Base-by-base conservation (phyloP, 345 rosid species). In the Excoecaria agallocha region DNA sequence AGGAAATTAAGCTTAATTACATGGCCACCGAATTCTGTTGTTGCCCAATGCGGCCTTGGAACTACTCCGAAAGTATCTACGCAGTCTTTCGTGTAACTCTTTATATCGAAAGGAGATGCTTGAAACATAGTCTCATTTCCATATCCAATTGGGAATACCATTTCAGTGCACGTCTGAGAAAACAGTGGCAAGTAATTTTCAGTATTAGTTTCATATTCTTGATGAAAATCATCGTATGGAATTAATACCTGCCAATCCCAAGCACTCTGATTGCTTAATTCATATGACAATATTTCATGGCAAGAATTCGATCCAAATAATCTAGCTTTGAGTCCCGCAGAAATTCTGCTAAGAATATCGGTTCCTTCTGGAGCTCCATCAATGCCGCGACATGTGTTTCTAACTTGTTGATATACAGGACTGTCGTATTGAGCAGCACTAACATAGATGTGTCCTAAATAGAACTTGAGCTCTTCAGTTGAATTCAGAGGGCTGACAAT, bases 191-290 rank as follows among this genome's bases (percentile, higher is more conserved):
- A 61, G 10, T 30, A 30, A 2, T 17, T 1, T 22, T 58, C 2
- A 10, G 3, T 0, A 58, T 30, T 37, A 54, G 3, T 16, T 54
- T 17, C 5, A 54, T 12, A 13, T 15, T 15, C 22, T 5, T 6
- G n/a, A 7, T 19, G 22, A 19, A 52, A 6, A 52, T 5, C 6
- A 52, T 3, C 5, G 30, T 9, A 7, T 16, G 37, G 10, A 6
- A 25, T 20, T 0, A 20, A 54, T 69, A 72, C 88, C 87, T 85
- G 87, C 88, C 88, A 87, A 20, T 1, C 39, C 90, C 90, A 87
- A 52, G 82, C 85, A 24, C 76, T 55, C 17, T 15, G 3, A 46
- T 62, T 62, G 66, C 50, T 52, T 17, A 74, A 43, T 6, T 10
- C 48, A 10, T 6, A 1, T 43, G 48, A 0, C 1, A 22, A 74